Evolutionary conservation across 257 asterid species (phyloP).

Genomic region (Lavandula angustifolia): DNA sequence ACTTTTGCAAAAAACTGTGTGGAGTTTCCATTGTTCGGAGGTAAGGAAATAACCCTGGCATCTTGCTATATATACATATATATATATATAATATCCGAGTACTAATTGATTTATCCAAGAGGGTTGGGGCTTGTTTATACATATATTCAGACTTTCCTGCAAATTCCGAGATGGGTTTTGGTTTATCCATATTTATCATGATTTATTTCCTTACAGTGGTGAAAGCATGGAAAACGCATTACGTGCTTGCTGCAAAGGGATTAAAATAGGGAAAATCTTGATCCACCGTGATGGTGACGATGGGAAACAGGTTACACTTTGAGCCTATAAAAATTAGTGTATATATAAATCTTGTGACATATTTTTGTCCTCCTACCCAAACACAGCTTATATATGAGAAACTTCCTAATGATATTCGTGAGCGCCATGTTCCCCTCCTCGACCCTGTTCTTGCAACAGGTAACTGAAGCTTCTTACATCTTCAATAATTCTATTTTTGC

Average conservation of each 20-base stretch:
- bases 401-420: slow-evolving; percentile 88
- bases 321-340: slow-evolving; percentile 21
- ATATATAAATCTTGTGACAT: not conserved
- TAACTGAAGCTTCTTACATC: slow-evolving; percentile 29
- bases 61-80: slow-evolving; percentile 2
- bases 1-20: slow-evolving; percentile 98
- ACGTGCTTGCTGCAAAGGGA: slow-evolving; percentile 99
- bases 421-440: slow-evolving; percentile 93
- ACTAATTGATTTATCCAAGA: slow-evolving; percentile 1
- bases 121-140: slow-evolving; percentile 4
- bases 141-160: not conserved
- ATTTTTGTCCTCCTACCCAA: slow-evolving; percentile 10
- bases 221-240: slow-evolving; percentile 99
- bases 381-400: slow-evolving; percentile 98
- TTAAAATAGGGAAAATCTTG: slow-evolving; percentile 92
- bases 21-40: slow-evolving; percentile 98
- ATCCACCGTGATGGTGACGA: slow-evolving; percentile 97
- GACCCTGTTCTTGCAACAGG: slow-evolving; percentile 99
- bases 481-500: slow-evolving; percentile 5
- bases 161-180: slow-evolving; percentile 2
- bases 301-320: slow-evolving; percentile 76
- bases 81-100: too few species aligned
- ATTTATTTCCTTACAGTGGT: slow-evolving; percentile 55
- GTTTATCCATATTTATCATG: not conserved
- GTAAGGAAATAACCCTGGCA: slow-evolving; percentile 45